Conservation (phyloP, 2,329 filamentous ascomycete species). For the Cladosporium austrohemisphaericum region DNA sequence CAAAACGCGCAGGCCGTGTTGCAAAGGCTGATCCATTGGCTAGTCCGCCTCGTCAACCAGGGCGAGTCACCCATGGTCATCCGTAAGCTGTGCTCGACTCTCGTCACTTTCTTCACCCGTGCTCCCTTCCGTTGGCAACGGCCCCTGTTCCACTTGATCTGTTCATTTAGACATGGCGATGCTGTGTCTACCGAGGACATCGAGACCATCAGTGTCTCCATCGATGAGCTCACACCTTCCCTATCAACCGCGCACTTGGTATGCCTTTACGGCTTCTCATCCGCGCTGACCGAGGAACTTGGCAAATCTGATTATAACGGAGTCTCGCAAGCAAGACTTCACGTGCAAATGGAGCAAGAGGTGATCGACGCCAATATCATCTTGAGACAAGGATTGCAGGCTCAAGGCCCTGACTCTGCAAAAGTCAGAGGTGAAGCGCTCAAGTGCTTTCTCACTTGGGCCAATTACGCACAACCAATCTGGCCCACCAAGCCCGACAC, state of each 20-base stretch:
- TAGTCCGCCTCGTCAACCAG: slow-evolving; percentile 51
- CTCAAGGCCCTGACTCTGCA: neutral
- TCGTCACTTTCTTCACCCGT: slow-evolving; percentile 71
- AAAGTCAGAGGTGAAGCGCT: slow-evolving; percentile 28
- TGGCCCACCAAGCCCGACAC: slow-evolving; percentile 57
- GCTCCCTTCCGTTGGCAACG: slow-evolving; percentile 64
- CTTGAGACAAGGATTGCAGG: slow-evolving; percentile 11
- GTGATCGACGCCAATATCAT: slow-evolving; percentile 5
- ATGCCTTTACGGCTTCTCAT: slow-evolving; percentile 62
- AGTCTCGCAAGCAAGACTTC: slow-evolving; percentile 37
- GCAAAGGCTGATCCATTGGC: slow-evolving; percentile 59
- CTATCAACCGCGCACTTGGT: slow-evolving; percentile 36
- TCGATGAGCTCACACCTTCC: slow-evolving; percentile 33
- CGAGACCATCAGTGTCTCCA: slow-evolving; percentile 11
- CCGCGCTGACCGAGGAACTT: slow-evolving; percentile 62
- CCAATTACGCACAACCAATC: slow-evolving; percentile 66
- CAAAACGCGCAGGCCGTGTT: slow-evolving; percentile 59
- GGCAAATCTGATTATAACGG: slow-evolving; percentile 62
- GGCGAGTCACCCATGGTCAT: slow-evolving; percentile 59
- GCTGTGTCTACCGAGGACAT: slow-evolving; percentile 11
- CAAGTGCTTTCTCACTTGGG: slow-evolving; percentile 54
- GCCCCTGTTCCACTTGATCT: slow-evolving; percentile 47
- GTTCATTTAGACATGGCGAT: slow-evolving; percentile 26
- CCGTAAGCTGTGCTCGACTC: slow-evolving; percentile 71
- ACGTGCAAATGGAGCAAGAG: slow-evolving; percentile 30